These are phyloP conservation scores for Phalaenopsis hybrid DNA, from an alignment of 116 monocot genomes.

Conservation along the genomic window DNA sequence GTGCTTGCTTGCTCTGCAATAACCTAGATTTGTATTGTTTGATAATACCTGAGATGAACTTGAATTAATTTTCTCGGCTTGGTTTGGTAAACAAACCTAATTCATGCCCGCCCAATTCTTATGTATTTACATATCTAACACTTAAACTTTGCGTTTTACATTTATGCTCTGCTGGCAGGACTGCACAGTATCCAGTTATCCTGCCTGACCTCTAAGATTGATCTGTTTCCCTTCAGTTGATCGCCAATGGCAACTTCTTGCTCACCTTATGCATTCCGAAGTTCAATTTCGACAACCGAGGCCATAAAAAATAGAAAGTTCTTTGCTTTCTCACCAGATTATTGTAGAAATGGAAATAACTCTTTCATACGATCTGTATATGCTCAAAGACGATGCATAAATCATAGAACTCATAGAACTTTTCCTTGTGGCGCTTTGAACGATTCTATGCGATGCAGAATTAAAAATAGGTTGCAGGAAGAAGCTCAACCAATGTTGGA, in stretches of 20 bases:
- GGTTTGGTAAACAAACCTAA: no score
- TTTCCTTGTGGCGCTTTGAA: background rate
- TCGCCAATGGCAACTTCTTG: slow-evolving; percentile 3
- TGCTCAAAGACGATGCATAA: background rate
- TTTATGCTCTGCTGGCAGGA: background rate
- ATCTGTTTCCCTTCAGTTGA: background rate
- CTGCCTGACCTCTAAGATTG: background rate
- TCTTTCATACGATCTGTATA: background rate
- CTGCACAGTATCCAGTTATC: background rate
- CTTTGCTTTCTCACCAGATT: background rate
- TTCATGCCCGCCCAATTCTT: no score
- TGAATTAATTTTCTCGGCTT: no score
- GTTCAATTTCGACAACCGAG: background rate
- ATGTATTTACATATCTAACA: no score
- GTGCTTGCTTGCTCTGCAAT: no score
- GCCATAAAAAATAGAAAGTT: slow-evolving; percentile 4
- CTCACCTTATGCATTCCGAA: background rate
- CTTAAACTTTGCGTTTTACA: no score
- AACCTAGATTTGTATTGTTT: no score
- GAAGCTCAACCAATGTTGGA: slow-evolving; percentile 14
- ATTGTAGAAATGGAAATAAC: background rate
- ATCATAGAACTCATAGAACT: slow-evolving; percentile 1
- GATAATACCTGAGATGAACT: no score
- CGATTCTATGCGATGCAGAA: background rate
- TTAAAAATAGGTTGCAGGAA: slow-evolving; percentile 10